These are phyloP conservation scores for Phaeodactylum tricornutum DNA, from an alignment of 108 stramenopile genomes.

Conservation along the genomic window DNA sequence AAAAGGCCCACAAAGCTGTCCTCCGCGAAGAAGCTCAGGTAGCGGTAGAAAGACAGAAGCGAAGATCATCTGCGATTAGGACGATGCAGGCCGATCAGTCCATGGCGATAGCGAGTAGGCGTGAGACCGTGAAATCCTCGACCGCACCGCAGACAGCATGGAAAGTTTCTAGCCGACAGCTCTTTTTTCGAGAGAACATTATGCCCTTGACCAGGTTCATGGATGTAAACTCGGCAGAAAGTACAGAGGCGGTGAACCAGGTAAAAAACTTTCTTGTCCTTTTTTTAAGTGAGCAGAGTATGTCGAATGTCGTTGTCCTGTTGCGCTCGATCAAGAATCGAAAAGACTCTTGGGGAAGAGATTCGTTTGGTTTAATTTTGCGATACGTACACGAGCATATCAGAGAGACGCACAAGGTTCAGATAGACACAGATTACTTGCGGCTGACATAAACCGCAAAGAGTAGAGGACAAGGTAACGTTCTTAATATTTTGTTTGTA, in stretches of 20 bases:
- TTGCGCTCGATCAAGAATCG: slow-evolving; percentile 42
- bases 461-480: too few species aligned
- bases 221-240: slow-evolving; percentile 21
- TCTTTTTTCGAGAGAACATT: slow-evolving; percentile 43
- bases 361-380: neutral
- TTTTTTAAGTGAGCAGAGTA: slow-evolving; percentile 32
- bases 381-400: too few species aligned
- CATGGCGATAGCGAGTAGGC: slow-evolving; percentile 1
- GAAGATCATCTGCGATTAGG: neutral
- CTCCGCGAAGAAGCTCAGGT: neutral
- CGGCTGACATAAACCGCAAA: too few species aligned
- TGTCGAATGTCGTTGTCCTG: slow-evolving; percentile 31
- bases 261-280: slow-evolving; percentile 37
- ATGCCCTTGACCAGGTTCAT: slow-evolving; percentile 46
- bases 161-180: neutral
- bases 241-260: slow-evolving; percentile 13
- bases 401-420: too few species aligned
- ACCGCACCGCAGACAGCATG: neutral
- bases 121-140: slow-evolving; percentile 1
- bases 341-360: slow-evolving; percentile 31
- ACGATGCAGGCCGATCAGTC: neutral
- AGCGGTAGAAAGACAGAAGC: neutral
- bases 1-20: neutral
- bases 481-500: too few species aligned
- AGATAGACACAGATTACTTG: too few species aligned